These are phyloP conservation scores for Fragaria vesca DNA, from an alignment of 306 rosid species.

Conservation along the genomic window DNA sequence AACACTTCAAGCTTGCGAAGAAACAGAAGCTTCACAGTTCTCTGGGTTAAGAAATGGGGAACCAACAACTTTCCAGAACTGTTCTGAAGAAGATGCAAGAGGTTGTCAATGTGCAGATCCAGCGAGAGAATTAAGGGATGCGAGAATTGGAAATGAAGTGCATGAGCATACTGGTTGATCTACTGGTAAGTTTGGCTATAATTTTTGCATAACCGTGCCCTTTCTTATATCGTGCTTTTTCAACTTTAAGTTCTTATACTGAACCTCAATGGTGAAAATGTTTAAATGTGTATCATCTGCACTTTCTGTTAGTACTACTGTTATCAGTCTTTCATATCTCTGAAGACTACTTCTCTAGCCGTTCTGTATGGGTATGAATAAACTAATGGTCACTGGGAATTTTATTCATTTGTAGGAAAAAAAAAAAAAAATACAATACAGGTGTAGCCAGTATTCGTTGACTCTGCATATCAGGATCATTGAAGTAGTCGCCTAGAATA, in stretches of 20 bases:
- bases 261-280: not conserved
- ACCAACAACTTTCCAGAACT: constrained; percentile 23
- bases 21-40: constrained; percentile 18
- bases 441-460: not conserved
- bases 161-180: constrained; percentile 9
- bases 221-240: not conserved
- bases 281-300: not conserved
- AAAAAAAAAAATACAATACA: not conserved
- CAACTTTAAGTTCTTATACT: not conserved
- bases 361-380: not conserved
- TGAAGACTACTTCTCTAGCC: not conserved
- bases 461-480: not conserved
- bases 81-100: constrained; percentile 35
- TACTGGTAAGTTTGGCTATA: constrained; percentile 13
- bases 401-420: not conserved
- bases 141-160: not conserved
- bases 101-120: constrained; percentile 25
- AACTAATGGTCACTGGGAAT: not conserved
- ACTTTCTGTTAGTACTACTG: not conserved
- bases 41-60: constrained; percentile 38
- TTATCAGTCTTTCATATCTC: not conserved
- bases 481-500: not conserved
- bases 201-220: not conserved
- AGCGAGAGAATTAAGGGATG: constrained; percentile 23
- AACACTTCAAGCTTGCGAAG: constrained; percentile 35